These are phyloP conservation scores for Fusarium denticulatum DNA, from an alignment of 2,329 filamentous ascomycete species.

Conservation along the genomic window DNA sequence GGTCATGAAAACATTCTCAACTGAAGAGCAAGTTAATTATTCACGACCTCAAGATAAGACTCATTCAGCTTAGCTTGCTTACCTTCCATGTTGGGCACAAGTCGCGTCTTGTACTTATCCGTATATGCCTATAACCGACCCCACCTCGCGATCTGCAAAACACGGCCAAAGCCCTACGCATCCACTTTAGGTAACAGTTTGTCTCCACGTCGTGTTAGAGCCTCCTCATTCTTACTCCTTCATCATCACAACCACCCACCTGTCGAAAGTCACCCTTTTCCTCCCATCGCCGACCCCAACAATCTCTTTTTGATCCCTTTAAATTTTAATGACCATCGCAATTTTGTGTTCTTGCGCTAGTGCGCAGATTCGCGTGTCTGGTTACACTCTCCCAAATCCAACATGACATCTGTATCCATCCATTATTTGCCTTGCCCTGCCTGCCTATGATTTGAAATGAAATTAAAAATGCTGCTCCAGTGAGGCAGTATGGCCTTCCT, in stretches of 20 bases:
- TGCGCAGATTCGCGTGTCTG: constrained; percentile 8
- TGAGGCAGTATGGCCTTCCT: background rate
- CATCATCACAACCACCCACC: constrained; percentile 31
- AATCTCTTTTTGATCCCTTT: background rate
- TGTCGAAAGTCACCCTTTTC: background rate
- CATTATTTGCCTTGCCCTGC: background rate
- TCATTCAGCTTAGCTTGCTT: constrained; percentile 13
- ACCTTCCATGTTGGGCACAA: background rate
- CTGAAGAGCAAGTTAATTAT: background rate
- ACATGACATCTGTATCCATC: background rate
- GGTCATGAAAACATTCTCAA: background rate
- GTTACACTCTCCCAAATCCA: background rate
- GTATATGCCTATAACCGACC: constrained; percentile 14
- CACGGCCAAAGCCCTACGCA: constrained; percentile 11
- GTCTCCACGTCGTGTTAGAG: constrained; percentile 21
- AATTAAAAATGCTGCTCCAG: background rate
- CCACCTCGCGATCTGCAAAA: background rate
- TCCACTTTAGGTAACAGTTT: constrained; percentile 28
- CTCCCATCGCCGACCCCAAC: background rate
- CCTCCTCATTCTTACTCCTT: constrained; percentile 30
- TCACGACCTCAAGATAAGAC: background rate
- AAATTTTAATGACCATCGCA: background rate
- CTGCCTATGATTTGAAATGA: background rate
- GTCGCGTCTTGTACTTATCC: constrained; percentile 3
- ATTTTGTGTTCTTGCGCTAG: constrained; percentile 1